These are phyloP conservation scores for Solanum chaucha DNA, from an alignment of 257 asterid species.

Conservation along the genomic window DNA sequence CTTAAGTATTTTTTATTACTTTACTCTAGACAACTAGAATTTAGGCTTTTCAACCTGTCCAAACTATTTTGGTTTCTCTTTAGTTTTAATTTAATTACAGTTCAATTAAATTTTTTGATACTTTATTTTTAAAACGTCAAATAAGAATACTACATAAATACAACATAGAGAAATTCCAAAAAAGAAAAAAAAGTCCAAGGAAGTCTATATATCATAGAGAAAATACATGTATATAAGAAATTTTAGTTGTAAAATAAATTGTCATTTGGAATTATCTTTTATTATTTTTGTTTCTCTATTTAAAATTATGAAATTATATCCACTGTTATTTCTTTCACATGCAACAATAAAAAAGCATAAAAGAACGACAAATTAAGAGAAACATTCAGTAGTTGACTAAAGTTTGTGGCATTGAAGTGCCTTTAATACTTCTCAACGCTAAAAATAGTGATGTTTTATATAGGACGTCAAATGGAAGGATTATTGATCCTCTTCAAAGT, in stretches of 20 bases:
- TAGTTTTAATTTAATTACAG: neutral
- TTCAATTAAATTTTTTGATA: neutral
- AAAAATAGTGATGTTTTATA: neutral
- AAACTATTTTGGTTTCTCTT: neutral
- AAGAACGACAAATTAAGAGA: neutral
- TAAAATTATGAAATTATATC: neutral
- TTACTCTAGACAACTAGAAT: neutral
- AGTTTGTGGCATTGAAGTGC: neutral
- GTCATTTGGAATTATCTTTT: neutral
- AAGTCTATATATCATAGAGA: neutral
- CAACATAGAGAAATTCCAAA: no score
- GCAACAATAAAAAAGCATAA: neutral
- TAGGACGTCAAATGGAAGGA: no score
- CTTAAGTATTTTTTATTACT: neutral
- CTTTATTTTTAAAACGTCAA: neutral
- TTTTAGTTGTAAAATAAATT: neutral
- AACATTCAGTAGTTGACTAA: neutral
- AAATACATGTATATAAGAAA: neutral
- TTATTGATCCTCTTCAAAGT: no score
- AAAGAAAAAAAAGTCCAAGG: no score
- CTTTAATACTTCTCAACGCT: neutral
- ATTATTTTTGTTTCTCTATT: neutral
- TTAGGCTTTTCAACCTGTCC: neutral
- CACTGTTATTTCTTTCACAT: neutral
- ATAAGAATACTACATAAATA: neutral